phyloP scores from a whole-genome alignment of 352 stramenopile species.

The Phytophthora pluvialis region DNA sequence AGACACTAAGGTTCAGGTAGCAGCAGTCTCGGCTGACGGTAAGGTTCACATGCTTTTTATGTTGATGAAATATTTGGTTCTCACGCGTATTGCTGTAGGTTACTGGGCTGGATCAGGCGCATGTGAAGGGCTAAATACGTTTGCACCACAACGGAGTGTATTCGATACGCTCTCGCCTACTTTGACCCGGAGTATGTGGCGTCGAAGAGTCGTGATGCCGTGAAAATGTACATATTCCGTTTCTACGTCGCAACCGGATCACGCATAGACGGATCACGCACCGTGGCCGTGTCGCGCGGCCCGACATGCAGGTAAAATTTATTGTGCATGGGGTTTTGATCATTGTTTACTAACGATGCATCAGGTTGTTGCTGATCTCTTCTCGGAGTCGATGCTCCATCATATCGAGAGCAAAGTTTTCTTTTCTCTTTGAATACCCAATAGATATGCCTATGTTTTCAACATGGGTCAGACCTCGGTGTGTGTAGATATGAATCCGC shows the following conservation, averaged over 20 bases:
- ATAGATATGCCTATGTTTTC: constrained; percentile 9
- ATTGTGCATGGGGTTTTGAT: not conserved
- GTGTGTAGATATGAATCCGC: constrained; percentile 22
- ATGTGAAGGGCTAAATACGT: constrained; percentile 9
- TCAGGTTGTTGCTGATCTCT: constrained; percentile 9
- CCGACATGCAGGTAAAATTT: constrained; percentile 10
- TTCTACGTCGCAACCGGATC: constrained; percentile 4
- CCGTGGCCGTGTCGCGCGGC: not conserved
- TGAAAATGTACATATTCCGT: constrained; percentile 20
- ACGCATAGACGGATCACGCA: constrained; percentile 8
- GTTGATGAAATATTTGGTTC: too few species aligned
- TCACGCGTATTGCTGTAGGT: not conserved
- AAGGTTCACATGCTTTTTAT: too few species aligned
- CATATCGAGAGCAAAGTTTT: constrained; percentile 4
- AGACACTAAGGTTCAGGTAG: not conserved
- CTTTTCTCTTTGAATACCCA: not conserved
- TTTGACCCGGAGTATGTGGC: constrained; percentile 7
- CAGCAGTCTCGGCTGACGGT: not conserved
- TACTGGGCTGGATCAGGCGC: not conserved
- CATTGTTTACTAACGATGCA: not conserved
- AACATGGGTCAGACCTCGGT: constrained; percentile 24
- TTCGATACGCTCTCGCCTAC: constrained; percentile 7
- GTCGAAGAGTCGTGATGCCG: constrained; percentile 3
- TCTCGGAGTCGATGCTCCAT: constrained; percentile 12
- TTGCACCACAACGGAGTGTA: constrained; percentile 14